Conservation (phyloP, 805 yeast species). For the Kazachstania psychrophila region DNA sequence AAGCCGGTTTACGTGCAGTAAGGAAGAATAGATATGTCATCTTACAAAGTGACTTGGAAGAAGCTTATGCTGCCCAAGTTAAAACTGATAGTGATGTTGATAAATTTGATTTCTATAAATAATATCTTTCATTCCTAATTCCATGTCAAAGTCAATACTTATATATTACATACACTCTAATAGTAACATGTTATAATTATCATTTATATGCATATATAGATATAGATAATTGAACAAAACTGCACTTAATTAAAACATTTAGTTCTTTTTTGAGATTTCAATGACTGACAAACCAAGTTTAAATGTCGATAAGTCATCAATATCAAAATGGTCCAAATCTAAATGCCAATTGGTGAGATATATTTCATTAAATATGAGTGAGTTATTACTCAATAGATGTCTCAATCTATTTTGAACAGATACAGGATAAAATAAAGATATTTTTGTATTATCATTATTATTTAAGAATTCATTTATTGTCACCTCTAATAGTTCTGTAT, state of each 20-base stretch:
- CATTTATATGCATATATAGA: too few relatives aligned
- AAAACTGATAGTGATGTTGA: constrained; percentile 93
- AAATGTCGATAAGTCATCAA: constrained; percentile 36
- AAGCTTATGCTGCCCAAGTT: constrained; percentile 94
- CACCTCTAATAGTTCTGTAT: constrained; percentile 19
- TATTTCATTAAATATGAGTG: constrained; percentile 10
- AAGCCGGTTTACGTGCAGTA: constrained; percentile 97
- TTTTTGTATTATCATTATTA: background rate
- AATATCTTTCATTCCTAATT: too few relatives aligned
- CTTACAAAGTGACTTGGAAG: constrained; percentile 91
- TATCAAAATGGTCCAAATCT: constrained; percentile 69
- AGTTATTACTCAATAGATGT: background rate
- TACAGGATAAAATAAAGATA: constrained; percentile 15
- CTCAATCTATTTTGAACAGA: constrained; percentile 10
- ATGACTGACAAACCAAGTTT: constrained; percentile 57
- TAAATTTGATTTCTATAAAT: constrained; percentile 95
- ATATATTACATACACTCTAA: too few relatives aligned
- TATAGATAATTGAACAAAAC: too few relatives aligned
- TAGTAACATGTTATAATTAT: too few relatives aligned
- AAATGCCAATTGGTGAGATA: constrained; percentile 42
- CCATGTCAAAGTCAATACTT: too few relatives aligned
- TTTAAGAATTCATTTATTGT: constrained; percentile 15
- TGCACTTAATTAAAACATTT: too few relatives aligned
- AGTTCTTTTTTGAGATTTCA: too few relatives aligned
- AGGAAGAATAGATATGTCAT: constrained; percentile 97